Evolutionary conservation across 2,329 filamentous ascomycete species (phyloP).

Genomic region (Monosporascus sp.): DNA sequence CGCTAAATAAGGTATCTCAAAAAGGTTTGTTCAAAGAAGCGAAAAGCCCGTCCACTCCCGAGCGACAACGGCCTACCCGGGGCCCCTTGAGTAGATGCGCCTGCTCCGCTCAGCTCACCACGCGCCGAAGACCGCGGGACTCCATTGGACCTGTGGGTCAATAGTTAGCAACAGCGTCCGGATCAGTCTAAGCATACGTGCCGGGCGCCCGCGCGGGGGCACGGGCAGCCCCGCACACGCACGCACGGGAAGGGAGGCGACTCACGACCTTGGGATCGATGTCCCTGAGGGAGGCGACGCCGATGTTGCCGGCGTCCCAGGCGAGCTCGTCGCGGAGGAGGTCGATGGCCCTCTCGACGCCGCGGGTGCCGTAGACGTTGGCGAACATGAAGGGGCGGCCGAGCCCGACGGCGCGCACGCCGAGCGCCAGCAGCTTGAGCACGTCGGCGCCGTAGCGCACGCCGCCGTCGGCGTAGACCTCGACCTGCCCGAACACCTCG

Average conservation of each 20-base stretch:
- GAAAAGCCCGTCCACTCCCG: too few relatives aligned
- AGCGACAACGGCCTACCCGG: too few relatives aligned
- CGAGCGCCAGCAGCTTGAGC: constrained; percentile 28
- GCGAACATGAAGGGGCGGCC: constrained; percentile 42
- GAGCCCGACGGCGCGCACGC: constrained; percentile 31
- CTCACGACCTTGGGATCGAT: constrained; percentile 16
- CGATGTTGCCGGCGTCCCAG: constrained; percentile 23
- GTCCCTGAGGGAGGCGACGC: constrained; percentile 20
- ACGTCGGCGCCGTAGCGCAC: constrained; percentile 29
- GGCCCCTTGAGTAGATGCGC: too few relatives aligned
- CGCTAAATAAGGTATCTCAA: too few relatives aligned
- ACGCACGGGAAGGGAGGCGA: background rate
- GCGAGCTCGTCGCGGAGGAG: constrained; percentile 39
- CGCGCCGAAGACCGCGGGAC: too few relatives aligned
- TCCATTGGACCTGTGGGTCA: too few relatives aligned
- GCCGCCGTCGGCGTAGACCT: constrained; percentile 29
- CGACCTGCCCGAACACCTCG: constrained; percentile 23
- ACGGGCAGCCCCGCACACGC: too few relatives aligned
- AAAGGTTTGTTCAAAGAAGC: too few relatives aligned
- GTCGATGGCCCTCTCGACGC: constrained; percentile 35
- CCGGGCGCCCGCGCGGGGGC: too few relatives aligned
- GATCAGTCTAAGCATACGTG: too few relatives aligned
- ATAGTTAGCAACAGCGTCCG: too few relatives aligned
- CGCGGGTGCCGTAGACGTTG: constrained; percentile 39
- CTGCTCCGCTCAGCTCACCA: too few relatives aligned